phyloP scores from a whole-genome alignment of 2,329 filamentous ascomycete genomes.

The Hirsutella thompsonii region DNA sequence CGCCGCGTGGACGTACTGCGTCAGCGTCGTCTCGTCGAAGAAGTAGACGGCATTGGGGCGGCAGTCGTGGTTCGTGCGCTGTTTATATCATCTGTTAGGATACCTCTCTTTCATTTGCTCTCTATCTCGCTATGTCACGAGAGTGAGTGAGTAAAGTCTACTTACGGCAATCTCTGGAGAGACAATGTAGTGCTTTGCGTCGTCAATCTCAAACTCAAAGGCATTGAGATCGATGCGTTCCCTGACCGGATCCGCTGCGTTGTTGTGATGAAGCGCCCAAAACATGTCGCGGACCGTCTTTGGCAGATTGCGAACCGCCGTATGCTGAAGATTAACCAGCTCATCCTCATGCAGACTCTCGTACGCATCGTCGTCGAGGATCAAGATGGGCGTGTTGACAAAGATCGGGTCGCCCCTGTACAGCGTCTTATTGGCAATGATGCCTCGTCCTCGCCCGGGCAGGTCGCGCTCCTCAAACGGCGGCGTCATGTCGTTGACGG shows the following conservation, averaged over 20 bases:
- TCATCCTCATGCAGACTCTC: not conserved
- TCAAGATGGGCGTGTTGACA: slow-evolving; percentile 5
- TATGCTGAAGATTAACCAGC: slow-evolving; percentile 1
- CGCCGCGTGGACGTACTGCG: slow-evolving; percentile 24
- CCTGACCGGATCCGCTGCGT: not conserved
- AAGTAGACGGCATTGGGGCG: slow-evolving; percentile 30
- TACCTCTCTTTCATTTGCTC: no score
- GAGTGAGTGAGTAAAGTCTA: no score
- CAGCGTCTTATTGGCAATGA: slow-evolving; percentile 12
- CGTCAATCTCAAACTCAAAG: slow-evolving; percentile 2
- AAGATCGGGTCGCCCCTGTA: slow-evolving; percentile 9
- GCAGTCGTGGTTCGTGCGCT: slow-evolving; percentile 32
- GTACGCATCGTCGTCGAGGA: slow-evolving; percentile 4
- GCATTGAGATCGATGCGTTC: slow-evolving; percentile 7
- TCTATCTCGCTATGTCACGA: no score
- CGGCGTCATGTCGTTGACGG: slow-evolving; percentile 3
- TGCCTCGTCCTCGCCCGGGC: slow-evolving; percentile 11
- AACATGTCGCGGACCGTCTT: slow-evolving; percentile 1
- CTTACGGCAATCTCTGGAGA: slow-evolving; percentile 8
- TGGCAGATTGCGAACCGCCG: slow-evolving; percentile 5
- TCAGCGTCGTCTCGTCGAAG: slow-evolving; percentile 23
- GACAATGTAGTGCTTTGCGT: slow-evolving; percentile 1
- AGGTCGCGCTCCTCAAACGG: slow-evolving; percentile 11
- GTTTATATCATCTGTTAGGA: slow-evolving; percentile 10
- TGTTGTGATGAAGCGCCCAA: slow-evolving; percentile 3